Percentiles rank a stretch among this genome's conserved stretches.
These are phyloP conservation scores for Erysimum cheiri DNA, from an alignment of 441 rosid species.

Conservation along the genomic window DNA sequence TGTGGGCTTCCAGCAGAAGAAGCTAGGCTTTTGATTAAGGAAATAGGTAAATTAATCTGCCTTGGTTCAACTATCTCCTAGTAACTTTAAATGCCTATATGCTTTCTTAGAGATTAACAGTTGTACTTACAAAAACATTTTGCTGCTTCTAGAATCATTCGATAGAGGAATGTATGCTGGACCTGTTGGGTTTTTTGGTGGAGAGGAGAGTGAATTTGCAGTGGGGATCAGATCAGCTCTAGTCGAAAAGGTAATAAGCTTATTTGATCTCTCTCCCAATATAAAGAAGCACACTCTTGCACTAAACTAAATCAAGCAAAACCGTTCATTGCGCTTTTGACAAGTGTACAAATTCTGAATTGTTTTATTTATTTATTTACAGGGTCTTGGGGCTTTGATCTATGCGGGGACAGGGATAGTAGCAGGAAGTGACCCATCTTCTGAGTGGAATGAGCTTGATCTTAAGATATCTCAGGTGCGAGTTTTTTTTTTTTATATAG, in stretches of 20 bases:
- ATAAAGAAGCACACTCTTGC: background rate
- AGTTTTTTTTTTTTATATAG: background rate
- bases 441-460: conserved; percentile 95
- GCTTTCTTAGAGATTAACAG: conserved; percentile 17
- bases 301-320: conserved; percentile 14
- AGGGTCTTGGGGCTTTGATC: conserved; percentile 86
- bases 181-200: conserved; percentile 96
- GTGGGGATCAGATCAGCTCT: conserved; percentile 96
- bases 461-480: conserved; percentile 94
- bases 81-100: background rate
- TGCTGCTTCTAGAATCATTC: conserved; percentile 60
- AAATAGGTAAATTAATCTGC: conserved; percentile 60
- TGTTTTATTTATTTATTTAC: background rate
- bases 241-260: conserved; percentile 81
- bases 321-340: background rate
- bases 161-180: conserved; percentile 99
- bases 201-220: conserved; percentile 96
- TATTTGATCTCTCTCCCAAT: background rate
- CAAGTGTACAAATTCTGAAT: conserved; percentile 3
- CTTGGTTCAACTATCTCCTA: background rate
- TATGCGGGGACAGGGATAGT: conserved; percentile 96
- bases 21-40: conserved; percentile 78
- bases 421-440: conserved; percentile 82
- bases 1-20: conserved; percentile 95
- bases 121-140: conserved; percentile 32